A percentile compares a stretch with the other conserved stretches of the same genome.
Conservation (phyloP, 2,329 filamentous ascomycete genomes). For the Venturia effusa region DNA sequence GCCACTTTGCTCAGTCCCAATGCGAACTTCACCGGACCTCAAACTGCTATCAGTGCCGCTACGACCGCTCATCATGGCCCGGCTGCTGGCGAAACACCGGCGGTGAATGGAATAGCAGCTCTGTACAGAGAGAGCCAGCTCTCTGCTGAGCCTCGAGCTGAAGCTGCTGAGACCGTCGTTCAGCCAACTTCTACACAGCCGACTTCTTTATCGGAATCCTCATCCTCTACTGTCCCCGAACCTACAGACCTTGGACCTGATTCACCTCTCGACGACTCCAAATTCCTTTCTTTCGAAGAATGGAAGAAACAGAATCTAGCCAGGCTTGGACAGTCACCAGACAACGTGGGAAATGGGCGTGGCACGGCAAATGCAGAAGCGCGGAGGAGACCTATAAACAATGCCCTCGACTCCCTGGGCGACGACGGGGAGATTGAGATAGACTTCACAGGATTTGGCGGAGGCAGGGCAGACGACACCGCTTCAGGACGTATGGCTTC, state of each 20-base stretch:
- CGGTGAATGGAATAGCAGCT: slow-evolving; percentile 8
- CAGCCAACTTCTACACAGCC: slow-evolving; percentile 7
- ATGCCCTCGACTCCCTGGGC: slow-evolving; percentile 67
- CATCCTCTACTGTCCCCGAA: slow-evolving; percentile 20
- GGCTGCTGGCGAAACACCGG: slow-evolving; percentile 14
- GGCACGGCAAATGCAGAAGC: slow-evolving; percentile 37
- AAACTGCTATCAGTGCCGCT: slow-evolving; percentile 13
- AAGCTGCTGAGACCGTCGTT: not conserved
- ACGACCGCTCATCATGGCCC: slow-evolving; percentile 13
- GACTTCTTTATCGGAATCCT: not conserved
- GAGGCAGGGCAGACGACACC: slow-evolving; percentile 18
- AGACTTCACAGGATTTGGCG: slow-evolving; percentile 54
- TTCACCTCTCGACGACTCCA: slow-evolving; percentile 58
- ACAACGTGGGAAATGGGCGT: slow-evolving; percentile 49
- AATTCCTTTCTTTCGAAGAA: slow-evolving; percentile 94
- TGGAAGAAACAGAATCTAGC: slow-evolving; percentile 94
- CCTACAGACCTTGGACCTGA: slow-evolving; percentile 46
- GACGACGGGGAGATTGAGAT: slow-evolving; percentile 82
- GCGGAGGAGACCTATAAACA: slow-evolving; percentile 44
- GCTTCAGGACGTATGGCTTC: slow-evolving; percentile 12
- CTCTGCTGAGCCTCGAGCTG: not conserved
- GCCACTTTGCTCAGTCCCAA: slow-evolving; percentile 16
- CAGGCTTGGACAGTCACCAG: slow-evolving; percentile 69
- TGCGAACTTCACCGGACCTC: not conserved
- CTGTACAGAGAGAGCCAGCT: not conserved